phyloP scores from a whole-genome alignment of 768 basidiomycete genomes.

The Pleurotus cornucopiae region DNA sequence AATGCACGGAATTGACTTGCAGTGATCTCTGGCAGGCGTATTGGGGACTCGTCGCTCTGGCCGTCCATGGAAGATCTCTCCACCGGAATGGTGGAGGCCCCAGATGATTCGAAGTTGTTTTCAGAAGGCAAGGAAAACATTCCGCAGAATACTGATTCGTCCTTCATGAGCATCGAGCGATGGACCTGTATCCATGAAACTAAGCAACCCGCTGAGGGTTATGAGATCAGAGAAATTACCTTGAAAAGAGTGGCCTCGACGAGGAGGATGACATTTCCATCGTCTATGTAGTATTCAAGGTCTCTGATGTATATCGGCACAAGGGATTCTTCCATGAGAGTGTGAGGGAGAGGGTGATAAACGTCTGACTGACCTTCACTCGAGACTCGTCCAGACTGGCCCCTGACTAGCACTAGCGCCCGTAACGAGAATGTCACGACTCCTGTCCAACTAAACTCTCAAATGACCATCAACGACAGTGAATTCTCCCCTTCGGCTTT shows the following conservation, averaged over 20 bases:
- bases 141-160: constrained; percentile 9
- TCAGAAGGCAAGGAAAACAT: constrained; percentile 6
- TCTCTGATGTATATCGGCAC: not conserved
- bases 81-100: not conserved
- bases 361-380: not conserved
- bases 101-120: not conserved
- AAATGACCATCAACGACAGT: constrained; percentile 16
- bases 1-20: constrained; percentile 9
- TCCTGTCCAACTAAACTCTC: not conserved
- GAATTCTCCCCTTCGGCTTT: constrained; percentile 28
- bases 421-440: too few species aligned
- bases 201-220: not conserved
- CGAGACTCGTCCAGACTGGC: not conserved
- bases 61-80: constrained; percentile 3
- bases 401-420: too few species aligned
- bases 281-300: constrained; percentile 3
- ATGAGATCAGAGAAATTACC: not conserved
- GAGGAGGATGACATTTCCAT: constrained; percentile 8
- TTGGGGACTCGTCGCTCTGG: constrained; percentile 9
- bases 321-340: not conserved
- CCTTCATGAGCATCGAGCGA: constrained; percentile 9
- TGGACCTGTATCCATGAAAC: constrained; percentile 3
- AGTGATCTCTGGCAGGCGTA: constrained; percentile 10
- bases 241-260: constrained; percentile 10
- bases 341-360: not conserved